These are phyloP conservation scores for Pestalotiopsis sp. DNA, from an alignment of 2,329 filamentous ascomycete genomes.

Conservation along the genomic window DNA sequence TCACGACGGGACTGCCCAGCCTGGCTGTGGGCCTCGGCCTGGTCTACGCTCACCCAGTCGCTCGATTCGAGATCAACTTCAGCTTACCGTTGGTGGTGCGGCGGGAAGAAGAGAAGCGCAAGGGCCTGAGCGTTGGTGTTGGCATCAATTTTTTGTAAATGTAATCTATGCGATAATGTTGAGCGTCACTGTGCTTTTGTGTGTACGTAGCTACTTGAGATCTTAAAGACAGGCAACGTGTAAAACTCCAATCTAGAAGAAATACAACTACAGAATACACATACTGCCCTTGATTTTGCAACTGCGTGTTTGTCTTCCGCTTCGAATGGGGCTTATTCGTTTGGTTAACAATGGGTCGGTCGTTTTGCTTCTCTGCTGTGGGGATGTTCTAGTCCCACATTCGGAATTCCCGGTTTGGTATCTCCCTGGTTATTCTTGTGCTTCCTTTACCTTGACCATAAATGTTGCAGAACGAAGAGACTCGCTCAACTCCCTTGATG, in stretches of 20 bases:
- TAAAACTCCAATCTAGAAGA: too few relatives aligned
- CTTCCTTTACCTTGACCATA: not conserved
- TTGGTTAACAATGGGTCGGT: not conserved
- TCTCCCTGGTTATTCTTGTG: not conserved
- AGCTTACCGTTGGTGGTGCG: slow-evolving; percentile 82
- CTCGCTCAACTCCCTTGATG: not conserved
- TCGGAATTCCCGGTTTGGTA: not conserved
- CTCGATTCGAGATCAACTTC: slow-evolving; percentile 95
- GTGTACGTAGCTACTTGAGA: too few relatives aligned
- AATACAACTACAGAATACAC: too few relatives aligned
- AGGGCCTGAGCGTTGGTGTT: slow-evolving; percentile 93
- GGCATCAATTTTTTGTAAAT: slow-evolving; percentile 92
- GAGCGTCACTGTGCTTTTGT: not conserved
- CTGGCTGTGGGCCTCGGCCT: slow-evolving; percentile 85
- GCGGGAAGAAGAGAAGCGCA: slow-evolving; percentile 83
- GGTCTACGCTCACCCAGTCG: slow-evolving; percentile 92
- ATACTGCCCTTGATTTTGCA: too few relatives aligned
- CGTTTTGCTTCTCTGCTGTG: not conserved
- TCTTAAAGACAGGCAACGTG: too few relatives aligned
- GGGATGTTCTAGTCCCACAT: not conserved
- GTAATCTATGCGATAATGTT: not conserved
- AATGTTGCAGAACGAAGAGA: not conserved
- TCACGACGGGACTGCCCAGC: slow-evolving; percentile 79
- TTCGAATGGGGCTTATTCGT: too few relatives aligned
- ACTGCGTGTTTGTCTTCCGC: too few relatives aligned